A percentile compares a stretch with the other conserved stretches of the same genome.
These are phyloP conservation scores for Paecilomyces niveus DNA, from an alignment of 2,329 filamentous ascomycete species.

Conservation along the genomic window DNA sequence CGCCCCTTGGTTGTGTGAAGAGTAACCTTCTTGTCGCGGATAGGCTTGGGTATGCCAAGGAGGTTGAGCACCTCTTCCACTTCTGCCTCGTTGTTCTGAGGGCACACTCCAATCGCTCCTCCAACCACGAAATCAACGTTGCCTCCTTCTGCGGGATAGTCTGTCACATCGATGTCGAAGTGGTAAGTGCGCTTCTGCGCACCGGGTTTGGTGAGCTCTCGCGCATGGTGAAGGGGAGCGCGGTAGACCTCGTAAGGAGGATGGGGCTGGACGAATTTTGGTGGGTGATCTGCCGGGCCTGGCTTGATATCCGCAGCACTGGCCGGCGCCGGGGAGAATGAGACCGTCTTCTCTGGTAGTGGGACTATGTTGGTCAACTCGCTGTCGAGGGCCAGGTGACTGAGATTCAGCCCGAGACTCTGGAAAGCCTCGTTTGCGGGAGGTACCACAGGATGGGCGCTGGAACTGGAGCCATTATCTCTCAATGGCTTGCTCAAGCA, in stretches of 20 bases:
- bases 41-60: slow-evolving; percentile 70
- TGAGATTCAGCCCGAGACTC: slow-evolving; percentile 69
- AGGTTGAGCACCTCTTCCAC: slow-evolving; percentile 81
- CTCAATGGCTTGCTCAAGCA: slow-evolving; percentile 53
- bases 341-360: slow-evolving; percentile 68
- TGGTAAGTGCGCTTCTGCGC: slow-evolving; percentile 97
- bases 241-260: slow-evolving; percentile 88
- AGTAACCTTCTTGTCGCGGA: slow-evolving; percentile 75
- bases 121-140: slow-evolving; percentile 91
- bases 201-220: slow-evolving; percentile 78
- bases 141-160: slow-evolving; percentile 77
- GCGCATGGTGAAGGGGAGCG: slow-evolving; percentile 74
- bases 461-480: slow-evolving; percentile 31
- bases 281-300: slow-evolving; percentile 57
- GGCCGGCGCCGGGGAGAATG: slow-evolving; percentile 44
- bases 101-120: slow-evolving; percentile 87
- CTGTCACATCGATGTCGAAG: slow-evolving; percentile 92
- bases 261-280: slow-evolving; percentile 86
- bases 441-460: slow-evolving; percentile 43
- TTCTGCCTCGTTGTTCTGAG: slow-evolving; percentile 68
- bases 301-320: slow-evolving; percentile 24
- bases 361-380: slow-evolving; percentile 63
- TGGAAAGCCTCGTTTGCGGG: slow-evolving; percentile 83
- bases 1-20: slow-evolving; percentile 73
- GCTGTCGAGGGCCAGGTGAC: slow-evolving; percentile 62